These are phyloP conservation scores for Mortierella sp. DNA, from an alignment of 371 early-diverging fungal genomes.

Conservation along the genomic window DNA sequence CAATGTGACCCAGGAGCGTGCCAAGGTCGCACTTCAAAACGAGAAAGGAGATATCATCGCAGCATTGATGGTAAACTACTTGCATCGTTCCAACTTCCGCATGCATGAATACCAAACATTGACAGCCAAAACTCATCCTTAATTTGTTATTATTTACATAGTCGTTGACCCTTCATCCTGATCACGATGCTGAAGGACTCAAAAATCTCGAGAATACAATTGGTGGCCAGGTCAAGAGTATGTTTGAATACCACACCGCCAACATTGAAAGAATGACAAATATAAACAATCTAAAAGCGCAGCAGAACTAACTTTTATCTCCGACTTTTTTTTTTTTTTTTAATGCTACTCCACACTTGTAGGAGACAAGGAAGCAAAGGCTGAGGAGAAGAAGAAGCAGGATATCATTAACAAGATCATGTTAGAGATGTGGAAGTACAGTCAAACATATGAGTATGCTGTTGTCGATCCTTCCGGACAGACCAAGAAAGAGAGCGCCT, in stretches of 20 bases:
- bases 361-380: conserved; percentile 55
- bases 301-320: not conserved
- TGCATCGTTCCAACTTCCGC: no score
- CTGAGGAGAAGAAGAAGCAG: conserved; percentile 51
- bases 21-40: conserved; percentile 67
- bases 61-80: conserved; percentile 67
- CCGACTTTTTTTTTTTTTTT: not conserved
- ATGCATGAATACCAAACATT: not conserved
- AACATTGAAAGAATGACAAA: not conserved
- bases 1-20: conserved; percentile 65
- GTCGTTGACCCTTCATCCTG: conserved; percentile 54
- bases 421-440: conserved; percentile 67
- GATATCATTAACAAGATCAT: conserved; percentile 49
- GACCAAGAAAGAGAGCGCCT: conserved; percentile 68
- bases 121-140: not conserved
- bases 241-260: not conserved
- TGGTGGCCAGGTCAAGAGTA: conserved; percentile 50
- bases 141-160: conserved; percentile 13
- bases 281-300: not conserved
- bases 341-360: not conserved
- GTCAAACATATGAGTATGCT: conserved; percentile 69
- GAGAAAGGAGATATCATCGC: conserved; percentile 76
- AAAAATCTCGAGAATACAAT: conserved; percentile 47
- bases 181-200: conserved; percentile 52
- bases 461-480: conserved; percentile 67